These are phyloP conservation scores for Saturnispora besseyi DNA, from an alignment of 805 yeast genomes.

Conservation along the genomic window DNA sequence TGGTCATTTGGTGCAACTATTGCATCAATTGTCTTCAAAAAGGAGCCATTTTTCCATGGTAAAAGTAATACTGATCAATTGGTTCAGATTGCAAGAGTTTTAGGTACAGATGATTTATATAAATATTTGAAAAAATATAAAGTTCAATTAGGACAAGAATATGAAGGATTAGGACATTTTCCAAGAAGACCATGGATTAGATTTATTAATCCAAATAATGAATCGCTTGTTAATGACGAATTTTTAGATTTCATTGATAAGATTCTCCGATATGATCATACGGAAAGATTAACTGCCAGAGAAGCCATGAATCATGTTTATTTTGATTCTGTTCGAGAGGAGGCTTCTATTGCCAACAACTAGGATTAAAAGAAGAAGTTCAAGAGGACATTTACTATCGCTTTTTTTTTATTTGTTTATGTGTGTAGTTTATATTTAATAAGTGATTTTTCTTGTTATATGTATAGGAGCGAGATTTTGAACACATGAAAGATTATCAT, in stretches of 20 bases:
- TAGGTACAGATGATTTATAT: slow-evolving; percentile 77
- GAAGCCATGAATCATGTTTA: slow-evolving; percentile 74
- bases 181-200: slow-evolving; percentile 81
- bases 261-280: slow-evolving; percentile 78
- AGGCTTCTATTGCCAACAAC: background rate
- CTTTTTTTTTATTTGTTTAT: background rate
- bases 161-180: slow-evolving; percentile 66
- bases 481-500: background rate
- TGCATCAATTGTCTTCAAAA: slow-evolving; percentile 82
- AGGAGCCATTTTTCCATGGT: slow-evolving; percentile 90
- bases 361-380: background rate
- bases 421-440: background rate
- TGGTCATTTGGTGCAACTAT: slow-evolving; percentile 94
- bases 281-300: slow-evolving; percentile 76
- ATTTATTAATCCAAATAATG: slow-evolving; percentile 64
- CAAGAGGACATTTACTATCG: background rate
- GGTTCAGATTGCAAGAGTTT: slow-evolving; percentile 77
- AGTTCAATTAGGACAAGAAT: slow-evolving; percentile 62
- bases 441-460: too few species aligned
- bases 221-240: slow-evolving; percentile 57
- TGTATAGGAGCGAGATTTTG: background rate
- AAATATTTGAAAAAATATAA: slow-evolving; percentile 64
- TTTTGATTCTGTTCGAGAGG: slow-evolving; percentile 26
- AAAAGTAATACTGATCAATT: slow-evolving; percentile 85
- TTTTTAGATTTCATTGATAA: slow-evolving; percentile 76